Base-by-base conservation (phyloP, 2,329 filamentous ascomycete species). In the Alternaria brassicicola region DNA sequence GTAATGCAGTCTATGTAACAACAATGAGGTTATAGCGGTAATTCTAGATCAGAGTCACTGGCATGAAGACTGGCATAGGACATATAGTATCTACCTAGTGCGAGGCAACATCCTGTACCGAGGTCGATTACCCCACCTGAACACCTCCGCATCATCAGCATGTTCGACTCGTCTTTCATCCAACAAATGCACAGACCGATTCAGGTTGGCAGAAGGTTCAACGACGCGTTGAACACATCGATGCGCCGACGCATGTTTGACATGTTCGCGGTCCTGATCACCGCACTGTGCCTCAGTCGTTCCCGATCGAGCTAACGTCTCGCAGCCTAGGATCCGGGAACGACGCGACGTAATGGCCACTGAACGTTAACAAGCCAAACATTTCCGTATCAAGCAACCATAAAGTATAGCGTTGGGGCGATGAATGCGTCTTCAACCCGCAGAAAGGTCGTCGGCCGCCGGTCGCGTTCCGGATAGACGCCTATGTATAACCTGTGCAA, bases 111-210 rank as follows among this genome's bases (percentile, higher is more conserved):
- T 10, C 43, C 43, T 58, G 53, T 36, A 35, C 60, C 62, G 62
- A 65, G 62, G 62, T 61, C 53, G 39, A 28, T 38, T 56, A 62
- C 59, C 55, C 62, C 57, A 63, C 57, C 15, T 53, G 13, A 23
- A 35, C 30, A 35, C 43, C 46, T 49, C 52, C 42, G 28, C 52
- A 52, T 42, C 47, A 25, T 47, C 38, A 28, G 42, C 47, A 33
- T 41, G 31, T 38, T 52, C 57, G 51, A 51, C 42, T 57, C 59
- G 39, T 55, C 51, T 42, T 10, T n/a, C 19, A 47, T 26, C 58
- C 36, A 43, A 36, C 43, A 8, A 36, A 21, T 17, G 30, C 25
- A 31, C 48, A 4, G 13, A 35, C 47, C 47, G 31, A 38, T 8
- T 15, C 12, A n/a, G 33, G 7, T 12, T 39, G 12, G 30, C 21